Base-by-base conservation (phyloP, 371 early-diverging fungal species). In the Fennellomyces sp. region DNA sequence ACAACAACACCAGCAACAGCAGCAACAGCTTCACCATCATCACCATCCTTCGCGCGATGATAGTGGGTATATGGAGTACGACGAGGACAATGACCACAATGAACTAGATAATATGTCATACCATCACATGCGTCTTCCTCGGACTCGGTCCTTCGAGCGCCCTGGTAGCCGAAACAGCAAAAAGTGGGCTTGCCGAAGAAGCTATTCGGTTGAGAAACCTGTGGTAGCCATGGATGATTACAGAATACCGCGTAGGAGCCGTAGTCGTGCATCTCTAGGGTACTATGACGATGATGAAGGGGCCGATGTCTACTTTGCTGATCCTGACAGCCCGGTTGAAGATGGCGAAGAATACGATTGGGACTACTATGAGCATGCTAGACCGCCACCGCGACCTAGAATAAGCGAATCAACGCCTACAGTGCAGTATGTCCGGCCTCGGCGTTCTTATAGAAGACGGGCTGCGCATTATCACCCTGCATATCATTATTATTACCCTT, bases 11-110 rank as follows among this genome's bases (percentile, higher is more conserved):
- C 50, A 59, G 17, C 54, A 30, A 35, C 38, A 33, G 13, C 54
- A 38, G 10, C 47, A 45, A 29, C 6, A 42, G 25, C 33, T 48
- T 19, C 51, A 50, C 19, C 15, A 31, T 6, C 51, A 50, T 33
- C 17, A 21, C 38, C 54, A 25, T 7, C 33, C 10, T 38, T 21
- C 36, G 36, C 38, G 45, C 17, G 47, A 59, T 19, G 60, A 59
- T 19, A 52, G 60, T 21, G 54, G 54, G 25, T 36, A 53, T 39
- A 36, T 35, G 25, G 54, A 53, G 5, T 45, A 45, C 21, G 45
- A 45, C 17, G n/a, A n/a, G n/a, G 45, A 45, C 5, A 25, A 45
- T 21, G 45, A 45, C 23, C 1, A 19, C 17, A 25, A 45, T 6
- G 45, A 45, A 2, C 17, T 45, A 45, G 45, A 21, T 6, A 4